Evolutionary conservation across 495 filamentous ascomycete genomes (phyloP).

Genomic region (Cenococcum geophilum): DNA sequence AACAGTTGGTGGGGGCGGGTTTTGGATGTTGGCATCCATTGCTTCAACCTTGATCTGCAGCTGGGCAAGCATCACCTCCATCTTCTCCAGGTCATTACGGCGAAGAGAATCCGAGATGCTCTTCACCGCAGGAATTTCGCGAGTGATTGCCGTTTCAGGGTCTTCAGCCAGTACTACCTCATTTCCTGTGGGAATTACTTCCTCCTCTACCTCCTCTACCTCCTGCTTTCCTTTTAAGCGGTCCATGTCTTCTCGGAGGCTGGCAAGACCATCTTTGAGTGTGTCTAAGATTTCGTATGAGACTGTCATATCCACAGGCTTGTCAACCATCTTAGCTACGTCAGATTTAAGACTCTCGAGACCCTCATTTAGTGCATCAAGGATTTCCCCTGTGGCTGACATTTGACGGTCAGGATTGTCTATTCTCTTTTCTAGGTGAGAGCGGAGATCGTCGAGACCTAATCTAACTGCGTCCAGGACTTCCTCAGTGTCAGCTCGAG

Average conservation of each 20-base stretch:
- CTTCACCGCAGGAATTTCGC: slow-evolving; percentile 20
- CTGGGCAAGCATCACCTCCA: slow-evolving; percentile 75
- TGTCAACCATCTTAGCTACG: slow-evolving; percentile 70
- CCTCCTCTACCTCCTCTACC: slow-evolving; percentile 33
- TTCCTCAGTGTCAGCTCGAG: slow-evolving; percentile 37
- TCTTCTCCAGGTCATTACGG: slow-evolving; percentile 68
- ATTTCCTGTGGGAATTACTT: slow-evolving; percentile 28
- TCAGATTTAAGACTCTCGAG: slow-evolving; percentile 65
- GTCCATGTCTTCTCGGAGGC: slow-evolving; percentile 69
- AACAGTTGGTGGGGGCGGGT: slow-evolving; percentile 36
- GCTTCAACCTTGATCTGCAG: slow-evolving; percentile 77
- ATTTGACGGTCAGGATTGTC: slow-evolving; percentile 53
- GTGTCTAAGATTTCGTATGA: slow-evolving; percentile 82
- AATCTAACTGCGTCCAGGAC: slow-evolving; percentile 57
- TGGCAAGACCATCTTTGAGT: slow-evolving; percentile 68
- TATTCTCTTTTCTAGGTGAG: slow-evolving; percentile 54
- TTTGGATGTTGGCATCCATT: slow-evolving; percentile 54
- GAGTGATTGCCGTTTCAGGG: slow-evolving; percentile 9
- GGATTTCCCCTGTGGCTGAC: slow-evolving; percentile 63
- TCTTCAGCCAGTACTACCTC: slow-evolving; percentile 42
- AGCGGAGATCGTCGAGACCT: slow-evolving; percentile 59
- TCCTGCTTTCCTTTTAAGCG: slow-evolving; percentile 46
- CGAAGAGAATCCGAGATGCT: slow-evolving; percentile 46
- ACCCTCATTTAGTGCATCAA: slow-evolving; percentile 78
- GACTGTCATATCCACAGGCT: slow-evolving; percentile 70